phyloP scores from a whole-genome alignment of 495 filamentous ascomycete species.

The Symbiotaphrina buchneri region DNA sequence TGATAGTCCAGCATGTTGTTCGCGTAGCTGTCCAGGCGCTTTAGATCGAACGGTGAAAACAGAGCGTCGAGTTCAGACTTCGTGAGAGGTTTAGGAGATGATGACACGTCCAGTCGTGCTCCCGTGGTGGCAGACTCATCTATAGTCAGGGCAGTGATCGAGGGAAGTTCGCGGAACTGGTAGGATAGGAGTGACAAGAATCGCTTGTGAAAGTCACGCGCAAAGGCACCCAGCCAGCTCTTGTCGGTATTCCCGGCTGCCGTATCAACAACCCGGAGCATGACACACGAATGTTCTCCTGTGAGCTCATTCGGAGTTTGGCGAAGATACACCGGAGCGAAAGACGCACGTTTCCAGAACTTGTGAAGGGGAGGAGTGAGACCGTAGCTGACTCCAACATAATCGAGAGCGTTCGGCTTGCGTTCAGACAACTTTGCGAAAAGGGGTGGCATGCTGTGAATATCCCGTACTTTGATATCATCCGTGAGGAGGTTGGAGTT shows the following conservation, averaged over 20 bases:
- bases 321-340: slow-evolving; percentile 77
- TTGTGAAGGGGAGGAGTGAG: slow-evolving; percentile 75
- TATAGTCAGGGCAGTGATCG: slow-evolving; percentile 63
- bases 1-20: slow-evolving; percentile 96
- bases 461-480: slow-evolving; percentile 76
- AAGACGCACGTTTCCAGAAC: slow-evolving; percentile 85
- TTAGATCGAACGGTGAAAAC: slow-evolving; percentile 82
- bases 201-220: slow-evolving; percentile 78
- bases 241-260: slow-evolving; percentile 35
- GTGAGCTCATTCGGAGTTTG: slow-evolving; percentile 94
- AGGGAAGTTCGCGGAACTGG: slow-evolving; percentile 72
- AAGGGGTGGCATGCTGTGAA: slow-evolving; percentile 73
- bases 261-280: slow-evolving; percentile 57
- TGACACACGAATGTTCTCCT: slow-evolving; percentile 93
- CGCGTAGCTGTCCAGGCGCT: slow-evolving; percentile 82
- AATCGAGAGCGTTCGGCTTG: slow-evolving; percentile 62
- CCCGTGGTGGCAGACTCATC: slow-evolving; percentile 65
- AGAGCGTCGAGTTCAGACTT: slow-evolving; percentile 51
- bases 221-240: slow-evolving; percentile 72
- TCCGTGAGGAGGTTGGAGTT: slow-evolving; percentile 62
- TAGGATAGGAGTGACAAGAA: slow-evolving; percentile 78
- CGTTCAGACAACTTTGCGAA: slow-evolving; percentile 78
- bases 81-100: slow-evolving; percentile 26
- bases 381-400: slow-evolving; percentile 87
- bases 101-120: slow-evolving; percentile 31